Conservation (phyloP, 2,329 filamentous ascomycete species). For the Microsporum canis region DNA sequence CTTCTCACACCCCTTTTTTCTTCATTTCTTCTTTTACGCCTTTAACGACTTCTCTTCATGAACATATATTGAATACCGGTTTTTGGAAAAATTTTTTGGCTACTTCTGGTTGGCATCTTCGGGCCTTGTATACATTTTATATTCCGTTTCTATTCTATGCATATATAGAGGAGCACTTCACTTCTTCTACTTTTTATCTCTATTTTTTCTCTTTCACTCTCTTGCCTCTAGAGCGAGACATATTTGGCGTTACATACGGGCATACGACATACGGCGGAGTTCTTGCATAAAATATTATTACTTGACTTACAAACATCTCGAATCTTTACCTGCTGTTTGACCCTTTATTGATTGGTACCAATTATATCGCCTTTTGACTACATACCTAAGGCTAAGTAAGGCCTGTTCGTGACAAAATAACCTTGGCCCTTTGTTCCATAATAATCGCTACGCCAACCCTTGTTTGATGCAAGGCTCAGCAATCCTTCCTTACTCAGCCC, state of each 20-base stretch:
- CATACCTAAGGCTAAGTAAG: not conserved
- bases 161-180: constrained; percentile 2
- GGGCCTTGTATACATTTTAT: not conserved
- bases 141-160: not conserved
- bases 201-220: not conserved
- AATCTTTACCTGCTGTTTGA: not conserved
- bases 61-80: constrained; percentile 1
- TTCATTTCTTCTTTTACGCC: not conserved
- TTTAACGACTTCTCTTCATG: constrained; percentile 5
- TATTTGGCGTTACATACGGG: not conserved
- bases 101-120: not conserved
- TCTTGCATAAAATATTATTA: not conserved
- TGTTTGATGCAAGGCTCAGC: not conserved
- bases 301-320: not conserved
- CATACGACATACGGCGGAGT: not conserved
- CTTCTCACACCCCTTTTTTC: not conserved
- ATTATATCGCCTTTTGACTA: not conserved
- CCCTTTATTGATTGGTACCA: not conserved
- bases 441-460: not conserved
- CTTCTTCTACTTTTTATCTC: not conserved
- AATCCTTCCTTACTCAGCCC: not conserved
- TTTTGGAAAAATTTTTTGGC: not conserved
- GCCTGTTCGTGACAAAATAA: not conserved
- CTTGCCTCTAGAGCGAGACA: not conserved
- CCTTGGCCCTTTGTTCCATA: not conserved